These are phyloP conservation scores for Dacryopinax primogenitus DNA, from an alignment of 768 basidiomycete species.

Conservation along the genomic window DNA sequence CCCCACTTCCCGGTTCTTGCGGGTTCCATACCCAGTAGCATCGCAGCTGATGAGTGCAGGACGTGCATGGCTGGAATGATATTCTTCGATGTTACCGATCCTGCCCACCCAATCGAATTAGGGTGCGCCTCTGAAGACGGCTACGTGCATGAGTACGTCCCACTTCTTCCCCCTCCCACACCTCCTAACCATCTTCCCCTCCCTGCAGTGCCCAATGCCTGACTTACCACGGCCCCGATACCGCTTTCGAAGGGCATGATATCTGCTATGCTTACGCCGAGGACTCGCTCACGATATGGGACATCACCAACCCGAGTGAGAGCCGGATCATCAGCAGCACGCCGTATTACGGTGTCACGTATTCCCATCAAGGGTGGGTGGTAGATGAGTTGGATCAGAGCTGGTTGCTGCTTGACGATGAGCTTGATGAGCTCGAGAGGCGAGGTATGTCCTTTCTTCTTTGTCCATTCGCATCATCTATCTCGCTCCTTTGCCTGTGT, in stretches of 20 bases:
- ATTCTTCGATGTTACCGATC: slow-evolving; percentile 1
- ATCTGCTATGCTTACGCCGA: slow-evolving; percentile 4
- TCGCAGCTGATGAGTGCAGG: not conserved
- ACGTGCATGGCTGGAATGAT: not conserved
- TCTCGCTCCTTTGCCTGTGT: not conserved
- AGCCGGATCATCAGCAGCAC: not conserved
- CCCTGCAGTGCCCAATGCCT: slow-evolving; percentile 3
- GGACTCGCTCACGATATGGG: slow-evolving; percentile 3
- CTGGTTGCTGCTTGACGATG: not conserved
- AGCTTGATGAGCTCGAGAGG: not conserved
- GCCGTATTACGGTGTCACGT: not conserved
- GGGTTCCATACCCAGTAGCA: too few relatives aligned
- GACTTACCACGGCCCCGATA: slow-evolving; percentile 1
- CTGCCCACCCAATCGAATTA: not conserved
- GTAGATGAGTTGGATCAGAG: not conserved
- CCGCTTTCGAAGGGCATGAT: not conserved
- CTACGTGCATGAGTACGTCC: slow-evolving; percentile 4
- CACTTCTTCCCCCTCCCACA: not conserved
- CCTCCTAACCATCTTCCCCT: not conserved
- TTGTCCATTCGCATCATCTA: not conserved
- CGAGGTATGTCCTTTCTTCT: not conserved
- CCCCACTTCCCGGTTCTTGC: not conserved
- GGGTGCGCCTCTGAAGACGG: not conserved
- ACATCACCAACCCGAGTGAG: not conserved
- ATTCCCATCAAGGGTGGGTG: slow-evolving; percentile 1